A percentile compares a stretch with the other conserved stretches of the same genome.
phyloP scores from a whole-genome alignment of 257 asterid genomes.

The Thymus mandschuricus region DNA sequence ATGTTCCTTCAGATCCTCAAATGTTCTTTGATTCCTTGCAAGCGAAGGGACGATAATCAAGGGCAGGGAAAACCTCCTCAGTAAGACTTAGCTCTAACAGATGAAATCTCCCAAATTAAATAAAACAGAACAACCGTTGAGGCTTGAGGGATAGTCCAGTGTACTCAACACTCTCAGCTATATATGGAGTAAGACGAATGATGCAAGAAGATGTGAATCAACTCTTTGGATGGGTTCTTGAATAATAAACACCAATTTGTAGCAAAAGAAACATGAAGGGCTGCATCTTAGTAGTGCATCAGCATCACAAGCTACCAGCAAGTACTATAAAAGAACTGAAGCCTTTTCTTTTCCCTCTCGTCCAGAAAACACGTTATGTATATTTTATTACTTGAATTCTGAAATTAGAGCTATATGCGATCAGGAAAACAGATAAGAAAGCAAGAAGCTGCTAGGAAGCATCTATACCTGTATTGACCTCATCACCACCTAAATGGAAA shows the following conservation, averaged over 20 bases:
- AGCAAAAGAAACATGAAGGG: no score
- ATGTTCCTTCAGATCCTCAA: neutral
- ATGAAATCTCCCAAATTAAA: neutral
- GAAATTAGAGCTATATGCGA: slow-evolving; percentile 12
- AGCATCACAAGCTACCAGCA: no score
- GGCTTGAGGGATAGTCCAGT: no score
- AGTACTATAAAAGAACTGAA: neutral
- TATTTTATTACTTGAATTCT: slow-evolving; percentile 3
- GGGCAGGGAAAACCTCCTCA: neutral
- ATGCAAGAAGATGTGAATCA: no score
- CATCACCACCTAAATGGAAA: slow-evolving; percentile 96
- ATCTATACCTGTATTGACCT: slow-evolving; percentile 79
- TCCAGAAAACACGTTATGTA: neutral
- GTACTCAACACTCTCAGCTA: no score
- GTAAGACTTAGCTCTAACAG: neutral
- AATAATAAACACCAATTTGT: no score
- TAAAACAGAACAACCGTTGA: neutral
- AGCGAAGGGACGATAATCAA: neutral
- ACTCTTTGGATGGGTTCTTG: no score
- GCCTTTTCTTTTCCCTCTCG: neutral
- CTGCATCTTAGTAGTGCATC: no score
- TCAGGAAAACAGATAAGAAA: slow-evolving; percentile 9
- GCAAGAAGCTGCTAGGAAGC: slow-evolving; percentile 21
- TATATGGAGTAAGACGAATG: no score
- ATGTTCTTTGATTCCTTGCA: neutral